Evolutionary conservation across 1,284 basidiomycete genomes (phyloP).

Genomic region (Cystobasidium pallidum): DNA sequence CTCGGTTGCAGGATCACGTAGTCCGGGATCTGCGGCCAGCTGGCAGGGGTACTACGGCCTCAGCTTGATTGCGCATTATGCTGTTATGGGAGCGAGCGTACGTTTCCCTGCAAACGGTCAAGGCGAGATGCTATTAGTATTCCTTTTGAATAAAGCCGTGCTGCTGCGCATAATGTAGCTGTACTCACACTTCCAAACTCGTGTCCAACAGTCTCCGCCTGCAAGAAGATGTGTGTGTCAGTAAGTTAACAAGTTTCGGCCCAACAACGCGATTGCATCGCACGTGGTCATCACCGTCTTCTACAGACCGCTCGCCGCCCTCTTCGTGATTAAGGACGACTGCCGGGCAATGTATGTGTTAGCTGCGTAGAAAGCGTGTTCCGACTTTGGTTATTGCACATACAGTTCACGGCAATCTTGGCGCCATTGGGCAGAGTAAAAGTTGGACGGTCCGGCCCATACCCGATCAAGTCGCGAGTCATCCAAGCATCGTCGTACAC

Average conservation of each 20-base stretch:
- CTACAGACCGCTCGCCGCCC: constrained; percentile 53
- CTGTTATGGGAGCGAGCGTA: neutral
- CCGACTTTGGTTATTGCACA: neutral
- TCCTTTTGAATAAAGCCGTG: too few relatives aligned
- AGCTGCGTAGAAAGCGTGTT: too few relatives aligned
- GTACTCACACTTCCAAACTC: constrained; percentile 52
- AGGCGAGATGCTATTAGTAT: neutral
- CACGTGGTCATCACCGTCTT: constrained; percentile 53
- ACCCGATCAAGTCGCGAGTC: constrained; percentile 50
- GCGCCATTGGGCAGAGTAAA: constrained; percentile 54
- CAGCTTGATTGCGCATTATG: neutral
- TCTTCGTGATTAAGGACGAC: constrained; percentile 47
- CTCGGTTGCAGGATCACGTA: constrained; percentile 25
- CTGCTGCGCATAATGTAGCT: too few relatives aligned
- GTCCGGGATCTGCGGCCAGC: neutral
- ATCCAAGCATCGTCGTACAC: constrained; percentile 44
- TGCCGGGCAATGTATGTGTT: too few relatives aligned
- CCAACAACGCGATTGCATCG: constrained; percentile 31
- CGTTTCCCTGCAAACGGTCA: neutral
- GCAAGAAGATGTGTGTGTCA: neutral
- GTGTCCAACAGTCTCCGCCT: constrained; percentile 53
- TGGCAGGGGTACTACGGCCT: neutral
- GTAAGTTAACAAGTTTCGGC: neutral
- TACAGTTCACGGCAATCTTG: constrained; percentile 55
- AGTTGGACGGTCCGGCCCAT: constrained; percentile 52